Percentiles rank a stretch among this genome's conserved stretches.
Evolutionary conservation across 805 yeast genomes (phyloP).

Genomic region (Hanseniaspora taiwanica): DNA sequence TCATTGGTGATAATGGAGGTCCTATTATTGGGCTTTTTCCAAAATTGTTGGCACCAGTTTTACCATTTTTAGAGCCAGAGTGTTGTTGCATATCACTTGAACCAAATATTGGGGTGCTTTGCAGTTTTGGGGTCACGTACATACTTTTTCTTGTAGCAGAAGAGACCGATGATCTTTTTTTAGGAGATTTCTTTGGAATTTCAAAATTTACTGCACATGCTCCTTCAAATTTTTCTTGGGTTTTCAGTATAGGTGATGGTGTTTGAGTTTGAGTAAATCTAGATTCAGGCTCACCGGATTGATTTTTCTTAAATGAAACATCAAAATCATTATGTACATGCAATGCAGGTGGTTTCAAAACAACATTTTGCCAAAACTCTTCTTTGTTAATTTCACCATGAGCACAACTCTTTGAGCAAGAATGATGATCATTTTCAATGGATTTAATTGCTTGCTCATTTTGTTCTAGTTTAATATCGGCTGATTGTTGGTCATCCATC

Average conservation of each 20-base stretch:
- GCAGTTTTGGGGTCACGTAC: not conserved
- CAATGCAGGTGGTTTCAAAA: not conserved
- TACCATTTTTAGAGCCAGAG: not conserved
- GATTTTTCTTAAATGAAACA: too few species aligned
- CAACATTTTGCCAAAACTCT: not conserved
- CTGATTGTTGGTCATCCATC: too few species aligned
- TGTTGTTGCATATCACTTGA: not conserved
- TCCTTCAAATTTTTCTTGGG: conserved; percentile 22
- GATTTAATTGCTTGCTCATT: too few species aligned
- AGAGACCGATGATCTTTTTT: not conserved
- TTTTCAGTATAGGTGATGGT: conserved; percentile 32
- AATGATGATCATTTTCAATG: too few species aligned
- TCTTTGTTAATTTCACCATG: not conserved
- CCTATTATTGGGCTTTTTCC: too few species aligned
- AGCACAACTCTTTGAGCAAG: not conserved
- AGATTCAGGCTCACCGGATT: conserved; percentile 20
- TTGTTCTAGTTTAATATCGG: too few species aligned
- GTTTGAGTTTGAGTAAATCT: conserved; percentile 26
- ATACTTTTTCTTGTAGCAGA: not conserved
- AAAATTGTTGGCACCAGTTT: not conserved
- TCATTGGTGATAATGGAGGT: not conserved
- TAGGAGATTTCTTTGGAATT: not conserved
- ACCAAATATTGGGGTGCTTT: not conserved
- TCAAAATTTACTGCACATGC: not conserved
- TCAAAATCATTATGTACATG: too few species aligned